Evolutionary conservation across 1,284 basidiomycete genomes (phyloP), one percentile per base, ranked within the genome.

Genomic region (Cyathus pygmaeus): DNA sequence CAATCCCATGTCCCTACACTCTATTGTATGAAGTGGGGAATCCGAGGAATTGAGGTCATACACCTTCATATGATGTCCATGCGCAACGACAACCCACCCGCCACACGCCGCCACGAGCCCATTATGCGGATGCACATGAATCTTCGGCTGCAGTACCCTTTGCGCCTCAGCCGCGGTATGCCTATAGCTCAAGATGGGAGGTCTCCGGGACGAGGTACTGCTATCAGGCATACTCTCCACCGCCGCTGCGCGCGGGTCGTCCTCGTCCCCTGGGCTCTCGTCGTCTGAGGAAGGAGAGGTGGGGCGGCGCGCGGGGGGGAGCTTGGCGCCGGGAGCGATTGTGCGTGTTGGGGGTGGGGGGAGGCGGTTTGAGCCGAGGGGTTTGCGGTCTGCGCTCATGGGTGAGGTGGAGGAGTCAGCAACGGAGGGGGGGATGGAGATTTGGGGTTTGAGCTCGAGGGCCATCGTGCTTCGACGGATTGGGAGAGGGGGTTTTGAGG

Each of bases 141-240:
- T 83, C 44, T 73, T 75, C 1, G 77, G 78, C 54, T 84, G 82
- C 55, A 76, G 76, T 57, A 84, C 73, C 61, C 82, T 73, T 41
- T n/a, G n/a, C n/a, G n/a, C 39, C 39, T 41, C 39, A 11, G 65
- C 83, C 81, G 41, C 79, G 74, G n/a, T n/a, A n/a, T n/a, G n/a
- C n/a, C n/a, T n/a, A 67, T 83, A 85, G 51, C 76, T 83, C 44
- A 83, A 68, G 3, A 71, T 56, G 1, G 96, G 96, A 1, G 92
- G 91, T 0, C 91, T 86, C 9, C 95, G 87, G 26, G 94, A 96
- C 1, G 95, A 91, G 51, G 87, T 86, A 52, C 90, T 94, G 10
- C 88, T 85, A 74, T 97, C 95, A 0, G 95, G 95, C 57, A 94
- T 86, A 23, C 87, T 82, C 61, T 95, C 92, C 0, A 86, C 70